phyloP scores from a whole-genome alignment of 805 yeast species.

The Cyberlindnera nakhonratchasimensis region DNA sequence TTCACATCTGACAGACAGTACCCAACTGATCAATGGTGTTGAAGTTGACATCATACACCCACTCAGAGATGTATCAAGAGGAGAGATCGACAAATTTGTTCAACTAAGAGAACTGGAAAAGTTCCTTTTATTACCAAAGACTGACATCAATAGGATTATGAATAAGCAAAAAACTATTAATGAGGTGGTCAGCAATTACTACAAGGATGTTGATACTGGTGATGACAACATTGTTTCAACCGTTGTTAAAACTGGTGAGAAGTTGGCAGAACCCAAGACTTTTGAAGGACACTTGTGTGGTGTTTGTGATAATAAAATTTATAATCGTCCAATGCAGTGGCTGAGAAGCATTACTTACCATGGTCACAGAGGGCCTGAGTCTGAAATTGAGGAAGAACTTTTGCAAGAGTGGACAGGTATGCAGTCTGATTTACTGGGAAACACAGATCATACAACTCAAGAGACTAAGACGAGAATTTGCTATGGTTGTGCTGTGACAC shows the following conservation, averaged over 20 bases:
- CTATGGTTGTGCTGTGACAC: constrained; percentile 71
- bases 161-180: constrained; percentile 77
- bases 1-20: constrained; percentile 44
- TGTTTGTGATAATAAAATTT: constrained; percentile 54
- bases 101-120: constrained; percentile 29
- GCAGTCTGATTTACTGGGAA: neutral
- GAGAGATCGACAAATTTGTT: constrained; percentile 61
- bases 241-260: constrained; percentile 84
- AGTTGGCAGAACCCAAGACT: constrained; percentile 50
- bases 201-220: constrained; percentile 64
- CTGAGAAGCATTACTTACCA: constrained; percentile 62
- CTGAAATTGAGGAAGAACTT: constrained; percentile 39
- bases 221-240: constrained; percentile 91
- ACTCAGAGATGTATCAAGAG: constrained; percentile 65
- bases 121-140: constrained; percentile 22
- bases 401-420: constrained; percentile 31
- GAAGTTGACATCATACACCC: constrained; percentile 59
- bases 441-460: constrained; percentile 1
- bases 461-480: constrained; percentile 44
- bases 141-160: constrained; percentile 34
- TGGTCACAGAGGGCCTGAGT: constrained; percentile 46
- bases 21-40: constrained; percentile 27
- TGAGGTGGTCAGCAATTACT: constrained; percentile 73
- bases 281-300: constrained; percentile 39
- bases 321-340: constrained; percentile 63